phyloP scores from a whole-genome alignment of 805 yeast genomes.

The Metschnikowia lachancei region DNA sequence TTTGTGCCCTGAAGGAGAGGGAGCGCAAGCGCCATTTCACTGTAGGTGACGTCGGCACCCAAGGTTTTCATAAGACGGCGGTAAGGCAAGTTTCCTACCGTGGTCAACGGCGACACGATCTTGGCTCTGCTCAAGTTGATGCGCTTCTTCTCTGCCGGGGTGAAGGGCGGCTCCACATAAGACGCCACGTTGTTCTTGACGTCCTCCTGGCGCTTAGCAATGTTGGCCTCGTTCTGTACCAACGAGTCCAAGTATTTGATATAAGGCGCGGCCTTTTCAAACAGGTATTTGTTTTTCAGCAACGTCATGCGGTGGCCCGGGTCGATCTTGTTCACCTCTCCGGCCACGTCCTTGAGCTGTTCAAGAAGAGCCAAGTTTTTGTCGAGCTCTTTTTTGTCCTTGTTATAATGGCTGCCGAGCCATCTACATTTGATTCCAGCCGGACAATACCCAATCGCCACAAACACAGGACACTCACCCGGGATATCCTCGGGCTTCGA shows the following conservation, averaged over 20 bases:
- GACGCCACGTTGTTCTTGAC: conserved; percentile 38
- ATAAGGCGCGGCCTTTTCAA: conserved; percentile 55
- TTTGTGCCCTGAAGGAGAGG: conserved; percentile 88
- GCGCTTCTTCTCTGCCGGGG: conserved; percentile 76
- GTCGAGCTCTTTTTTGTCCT: conserved; percentile 43
- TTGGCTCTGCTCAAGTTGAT: conserved; percentile 69
- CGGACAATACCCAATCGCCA: conserved; percentile 85
- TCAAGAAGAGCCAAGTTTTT: conserved; percentile 44
- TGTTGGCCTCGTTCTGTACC: conserved; percentile 43
- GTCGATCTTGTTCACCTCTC: conserved; percentile 64
- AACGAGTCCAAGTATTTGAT: conserved; percentile 60
- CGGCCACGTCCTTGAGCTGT: conserved; percentile 31
- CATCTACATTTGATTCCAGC: conserved; percentile 91
- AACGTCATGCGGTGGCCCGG: conserved; percentile 45
- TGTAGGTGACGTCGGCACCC: conserved; percentile 90
- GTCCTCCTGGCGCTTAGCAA: conserved; percentile 27
- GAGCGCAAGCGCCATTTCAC: conserved; percentile 89
- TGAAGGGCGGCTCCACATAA: conserved; percentile 77
- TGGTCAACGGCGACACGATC: conserved; percentile 92
- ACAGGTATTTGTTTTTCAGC: conserved; percentile 60
- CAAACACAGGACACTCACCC: conserved; percentile 82
- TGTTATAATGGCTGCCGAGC: conserved; percentile 66
- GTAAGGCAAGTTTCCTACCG: conserved; percentile 95
- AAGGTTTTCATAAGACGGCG: conserved; percentile 86
- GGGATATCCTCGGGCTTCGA: conserved; percentile 69